Base-by-base conservation (phyloP, 2,329 filamentous ascomycete species). In the Tolypocladium ophioglossoides region DNA sequence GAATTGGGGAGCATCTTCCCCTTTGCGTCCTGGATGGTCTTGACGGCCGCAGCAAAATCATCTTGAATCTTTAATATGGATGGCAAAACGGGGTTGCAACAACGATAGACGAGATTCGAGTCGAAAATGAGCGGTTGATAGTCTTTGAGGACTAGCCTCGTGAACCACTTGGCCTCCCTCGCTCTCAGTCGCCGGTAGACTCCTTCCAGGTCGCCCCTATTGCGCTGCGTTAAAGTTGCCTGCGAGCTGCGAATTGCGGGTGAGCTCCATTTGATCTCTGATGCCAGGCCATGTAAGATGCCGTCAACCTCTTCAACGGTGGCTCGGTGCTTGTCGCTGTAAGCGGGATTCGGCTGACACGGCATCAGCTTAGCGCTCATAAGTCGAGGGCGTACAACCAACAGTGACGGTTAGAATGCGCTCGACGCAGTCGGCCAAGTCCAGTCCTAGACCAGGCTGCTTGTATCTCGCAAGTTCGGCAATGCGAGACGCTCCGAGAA, bases 91-190 rank as follows among this genome's bases (percentile, higher is more conserved):
- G 84, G 83, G 65, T 95, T 85, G 52, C 86, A 86, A 20, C 74
- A 75, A 14, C 72, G 71, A 49, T 87, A 75, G 0, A 89, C 69
- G 20, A 78, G 66, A 1, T 68, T 59, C 8, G 73, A 70, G 24
- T 90, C 82, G 2, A 95, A 64, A 2, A 78, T 66, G 0, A 91
- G 74, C 0, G 87, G 86, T n/a, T 78, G 75, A 56, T 85, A 88
- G 58, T 85, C 80, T 64, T 95, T 94, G 32, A 95, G 73, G 7
- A 96, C 75, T 34, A 96, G 73, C 4, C 91, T 79, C 0, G 88
- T 88, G 12, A 96, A 76, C 91, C 91, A 96, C 70, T 96, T 96
- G 4, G 85, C 86, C 64, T 95, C 88, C 46, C 75, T 74, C 3
- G 88, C 80, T 48, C 75, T 74, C 11, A 90, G 64, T 9, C 80